Evolutionary conservation across 495 filamentous ascomycete species (phyloP).

Genomic region (Xylaria intraflava): DNA sequence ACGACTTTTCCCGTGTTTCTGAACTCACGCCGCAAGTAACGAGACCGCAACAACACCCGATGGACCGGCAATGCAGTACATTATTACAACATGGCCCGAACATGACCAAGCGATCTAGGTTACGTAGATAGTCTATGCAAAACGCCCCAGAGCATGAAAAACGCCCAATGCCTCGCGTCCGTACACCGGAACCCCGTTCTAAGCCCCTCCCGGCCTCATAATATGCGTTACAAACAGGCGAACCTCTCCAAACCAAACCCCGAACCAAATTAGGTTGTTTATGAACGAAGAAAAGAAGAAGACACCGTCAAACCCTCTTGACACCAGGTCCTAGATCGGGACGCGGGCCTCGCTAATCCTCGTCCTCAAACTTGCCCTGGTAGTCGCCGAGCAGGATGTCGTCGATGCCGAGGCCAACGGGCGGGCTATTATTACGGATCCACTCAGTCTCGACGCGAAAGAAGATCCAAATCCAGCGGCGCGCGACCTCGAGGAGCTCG

Average conservation of each 20-base stretch:
- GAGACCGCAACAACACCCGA: no score
- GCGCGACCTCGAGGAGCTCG: slow-evolving; percentile 74
- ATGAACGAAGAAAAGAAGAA: no score
- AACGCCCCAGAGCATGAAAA: slow-evolving; percentile 10
- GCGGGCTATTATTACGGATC: slow-evolving; percentile 42
- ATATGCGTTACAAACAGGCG: not conserved
- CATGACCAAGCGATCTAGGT: no score
- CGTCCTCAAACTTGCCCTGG: slow-evolving; percentile 37
- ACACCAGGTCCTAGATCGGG: not conserved
- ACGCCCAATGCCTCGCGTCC: not conserved
- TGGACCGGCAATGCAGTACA: not conserved
- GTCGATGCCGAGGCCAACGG: slow-evolving; percentile 30
- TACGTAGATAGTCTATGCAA: no score
- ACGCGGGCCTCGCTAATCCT: slow-evolving; percentile 24
- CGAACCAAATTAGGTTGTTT: not conserved
- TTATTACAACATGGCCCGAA: not conserved
- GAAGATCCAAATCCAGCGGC: slow-evolving; percentile 96
- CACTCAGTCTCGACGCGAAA: slow-evolving; percentile 91
- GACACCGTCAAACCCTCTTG: not conserved
- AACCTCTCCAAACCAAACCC: not conserved
- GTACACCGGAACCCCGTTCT: not conserved
- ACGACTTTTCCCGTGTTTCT: no score
- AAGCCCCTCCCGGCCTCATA: slow-evolving; percentile 1
- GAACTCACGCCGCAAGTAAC: no score
- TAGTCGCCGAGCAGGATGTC: slow-evolving; percentile 42